Evolutionary conservation across 139 green algal species (phyloP), one percentile per base, ranked within the genome.

Genomic region (Zygnema circumcarinatum): DNA sequence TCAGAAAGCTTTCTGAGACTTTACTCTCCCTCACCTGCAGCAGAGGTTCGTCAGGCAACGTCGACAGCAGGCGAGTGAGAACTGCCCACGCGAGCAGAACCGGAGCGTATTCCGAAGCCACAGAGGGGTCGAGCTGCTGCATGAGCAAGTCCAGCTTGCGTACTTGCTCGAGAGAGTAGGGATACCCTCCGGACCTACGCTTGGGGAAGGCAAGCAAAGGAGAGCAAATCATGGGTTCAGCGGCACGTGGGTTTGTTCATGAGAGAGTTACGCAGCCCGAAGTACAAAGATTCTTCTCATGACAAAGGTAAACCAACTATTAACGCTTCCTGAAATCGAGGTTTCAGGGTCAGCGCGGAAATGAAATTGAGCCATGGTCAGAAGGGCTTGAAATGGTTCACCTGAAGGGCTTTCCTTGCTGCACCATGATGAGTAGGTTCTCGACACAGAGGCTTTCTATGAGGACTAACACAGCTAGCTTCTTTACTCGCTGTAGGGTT

Each of bases 21-120:
- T 62, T 62, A 62, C 47, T 62, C 16, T 62, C 47, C 47, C 47
- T 62, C 16, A 62, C 47, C 47, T 62, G 47, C 16, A 16, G 7
- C 16, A 16, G 47, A 62, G 7, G 7, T 16, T 62, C 7, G 11
- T 16, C 69, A 3, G 69, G 69, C 69, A 78, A 16, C 69, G 69
- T 52, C 7, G 69, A 38, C 35, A 78, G 7, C 7, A 78, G 69
- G 69, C 69, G 16, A 16, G 69, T 52, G 69, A 52, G 16, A 22
- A 78, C 69, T 16, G 69, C 69, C 69, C 69, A 78, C 11, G 69
- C 69, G 35, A 78, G 35, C 7, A 78, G 69, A 41, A 78, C 16
- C 11, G 69, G 69, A 78, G 69, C 69, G 16, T 78, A 41, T 41
- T 78, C 69, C 7, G 69, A 16, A 78, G 35, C 35, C 16, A n/a